phyloP scores from a whole-genome alignment of 768 basidiomycete genomes.

The Leccinellum rugosiceps region DNA sequence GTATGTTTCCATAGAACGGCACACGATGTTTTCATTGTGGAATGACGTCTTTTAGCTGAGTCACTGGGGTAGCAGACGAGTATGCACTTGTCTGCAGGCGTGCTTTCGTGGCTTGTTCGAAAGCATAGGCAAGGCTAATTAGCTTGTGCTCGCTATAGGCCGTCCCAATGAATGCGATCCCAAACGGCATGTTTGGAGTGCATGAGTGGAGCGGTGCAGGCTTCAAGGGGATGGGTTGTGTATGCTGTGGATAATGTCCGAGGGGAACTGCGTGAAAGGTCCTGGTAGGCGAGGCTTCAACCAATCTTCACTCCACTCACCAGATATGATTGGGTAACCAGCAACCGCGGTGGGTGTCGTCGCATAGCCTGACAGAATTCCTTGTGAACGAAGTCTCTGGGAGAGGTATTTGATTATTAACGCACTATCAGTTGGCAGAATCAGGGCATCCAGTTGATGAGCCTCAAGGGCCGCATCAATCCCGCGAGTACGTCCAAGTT shows the following conservation, averaged over 20 bases:
- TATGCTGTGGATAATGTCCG: constrained; percentile 52
- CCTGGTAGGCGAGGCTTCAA: constrained; percentile 1
- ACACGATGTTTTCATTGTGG: constrained; percentile 3
- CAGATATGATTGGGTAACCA: constrained; percentile 66
- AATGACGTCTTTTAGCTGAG: constrained; percentile 42
- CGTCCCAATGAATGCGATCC: constrained; percentile 59
- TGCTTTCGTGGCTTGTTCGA: constrained; percentile 61
- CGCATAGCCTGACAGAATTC: constrained; percentile 21
- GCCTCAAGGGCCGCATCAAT: constrained; percentile 51
- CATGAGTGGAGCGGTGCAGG: constrained; percentile 37
- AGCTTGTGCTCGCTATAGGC: constrained; percentile 59
- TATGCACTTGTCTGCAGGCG: constrained; percentile 47
- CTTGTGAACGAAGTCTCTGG: neutral
- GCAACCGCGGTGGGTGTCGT: constrained; percentile 47
- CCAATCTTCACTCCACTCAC: constrained; percentile 30
- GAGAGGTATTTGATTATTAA: neutral
- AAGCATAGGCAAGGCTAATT: constrained; percentile 58
- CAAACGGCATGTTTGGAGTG: constrained; percentile 54
- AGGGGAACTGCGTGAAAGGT: constrained; percentile 43
- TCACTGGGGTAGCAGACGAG: constrained; percentile 52
- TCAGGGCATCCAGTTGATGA: constrained; percentile 49
- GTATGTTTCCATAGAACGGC: constrained; percentile 3
- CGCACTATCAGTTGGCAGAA: constrained; percentile 44
- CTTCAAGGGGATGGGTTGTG: constrained; percentile 36
- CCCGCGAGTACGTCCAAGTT: constrained; percentile 49